These are phyloP conservation scores for Agrostemma githago DNA, from an alignment of 148 eudicot species.

Conservation along the genomic window DNA sequence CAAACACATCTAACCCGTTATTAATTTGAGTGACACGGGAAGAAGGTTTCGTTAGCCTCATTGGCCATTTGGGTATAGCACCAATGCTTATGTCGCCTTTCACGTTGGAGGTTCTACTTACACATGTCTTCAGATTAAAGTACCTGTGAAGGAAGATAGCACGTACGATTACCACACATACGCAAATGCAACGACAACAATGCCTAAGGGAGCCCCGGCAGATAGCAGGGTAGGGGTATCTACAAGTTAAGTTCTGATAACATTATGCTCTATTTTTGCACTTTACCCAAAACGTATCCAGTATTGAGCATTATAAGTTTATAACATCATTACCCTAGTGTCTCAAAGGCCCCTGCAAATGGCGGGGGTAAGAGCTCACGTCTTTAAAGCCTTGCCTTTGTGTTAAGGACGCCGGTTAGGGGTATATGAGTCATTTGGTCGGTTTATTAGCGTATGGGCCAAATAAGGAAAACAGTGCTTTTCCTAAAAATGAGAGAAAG, in stretches of 20 bases:
- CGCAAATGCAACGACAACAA: background rate
- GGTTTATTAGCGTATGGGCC: background rate
- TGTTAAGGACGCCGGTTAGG: background rate
- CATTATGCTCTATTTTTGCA: background rate
- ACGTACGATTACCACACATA: conserved; percentile 1
- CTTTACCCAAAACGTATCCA: conserved; percentile 48
- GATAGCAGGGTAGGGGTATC: background rate
- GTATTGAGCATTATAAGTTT: conserved; percentile 26
- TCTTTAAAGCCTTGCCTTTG: background rate
- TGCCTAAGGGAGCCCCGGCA: too few relatives aligned
- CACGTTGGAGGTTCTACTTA: conserved; percentile 57
- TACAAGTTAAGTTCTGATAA: background rate
- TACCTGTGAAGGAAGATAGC: conserved; percentile 57
- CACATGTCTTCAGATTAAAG: conserved; percentile 75
- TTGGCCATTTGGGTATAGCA: conserved; percentile 84
- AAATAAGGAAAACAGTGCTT: background rate
- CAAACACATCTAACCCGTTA: conserved; percentile 80
- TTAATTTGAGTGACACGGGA: conserved; percentile 59
- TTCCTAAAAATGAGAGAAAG: background rate
- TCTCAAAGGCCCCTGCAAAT: background rate
- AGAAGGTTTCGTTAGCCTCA: conserved; percentile 74
- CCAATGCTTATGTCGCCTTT: conserved; percentile 77
- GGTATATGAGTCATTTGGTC: background rate
- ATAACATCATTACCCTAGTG: background rate
- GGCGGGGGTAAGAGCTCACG: background rate